These are phyloP conservation scores for Straminergon stramineum DNA, from an alignment of 225 moss, liverwort and hornwort species.

Conservation along the genomic window DNA sequence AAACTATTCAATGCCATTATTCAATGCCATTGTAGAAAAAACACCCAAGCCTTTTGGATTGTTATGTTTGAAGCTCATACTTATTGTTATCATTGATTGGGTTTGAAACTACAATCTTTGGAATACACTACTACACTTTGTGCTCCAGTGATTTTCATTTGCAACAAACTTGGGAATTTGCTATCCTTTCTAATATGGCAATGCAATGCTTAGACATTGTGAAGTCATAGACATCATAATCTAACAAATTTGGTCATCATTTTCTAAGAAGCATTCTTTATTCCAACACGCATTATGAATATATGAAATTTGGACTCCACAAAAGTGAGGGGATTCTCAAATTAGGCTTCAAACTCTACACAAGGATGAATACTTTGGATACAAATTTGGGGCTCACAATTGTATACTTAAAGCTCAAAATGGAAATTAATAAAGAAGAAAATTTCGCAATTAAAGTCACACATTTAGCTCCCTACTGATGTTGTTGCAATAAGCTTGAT, in stretches of 20 bases:
- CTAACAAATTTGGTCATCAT: background rate
- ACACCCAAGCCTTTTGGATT: background rate
- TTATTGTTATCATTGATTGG: background rate
- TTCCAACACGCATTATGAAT: background rate
- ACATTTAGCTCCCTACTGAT: rapidly evolving
- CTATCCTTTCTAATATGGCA: background rate
- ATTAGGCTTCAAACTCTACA: no score
- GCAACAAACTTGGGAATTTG: background rate
- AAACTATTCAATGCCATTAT: background rate
- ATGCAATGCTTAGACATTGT: background rate
- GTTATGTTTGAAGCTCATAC: background rate
- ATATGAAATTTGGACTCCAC: background rate
- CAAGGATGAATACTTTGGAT: background rate
- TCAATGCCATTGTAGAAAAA: background rate
- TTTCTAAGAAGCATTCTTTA: no score
- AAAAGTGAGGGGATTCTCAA: background rate
- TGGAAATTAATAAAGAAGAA: background rate
- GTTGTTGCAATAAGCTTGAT: background rate
- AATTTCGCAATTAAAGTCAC: background rate
- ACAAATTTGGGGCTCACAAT: background rate
- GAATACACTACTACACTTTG: background rate
- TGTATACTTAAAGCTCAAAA: background rate
- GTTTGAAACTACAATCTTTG: background rate
- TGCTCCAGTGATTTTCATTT: background rate
- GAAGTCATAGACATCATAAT: background rate